These are phyloP conservation scores for Fusarium sp. DNA, from an alignment of 2,329 filamentous ascomycete genomes.

Conservation along the genomic window DNA sequence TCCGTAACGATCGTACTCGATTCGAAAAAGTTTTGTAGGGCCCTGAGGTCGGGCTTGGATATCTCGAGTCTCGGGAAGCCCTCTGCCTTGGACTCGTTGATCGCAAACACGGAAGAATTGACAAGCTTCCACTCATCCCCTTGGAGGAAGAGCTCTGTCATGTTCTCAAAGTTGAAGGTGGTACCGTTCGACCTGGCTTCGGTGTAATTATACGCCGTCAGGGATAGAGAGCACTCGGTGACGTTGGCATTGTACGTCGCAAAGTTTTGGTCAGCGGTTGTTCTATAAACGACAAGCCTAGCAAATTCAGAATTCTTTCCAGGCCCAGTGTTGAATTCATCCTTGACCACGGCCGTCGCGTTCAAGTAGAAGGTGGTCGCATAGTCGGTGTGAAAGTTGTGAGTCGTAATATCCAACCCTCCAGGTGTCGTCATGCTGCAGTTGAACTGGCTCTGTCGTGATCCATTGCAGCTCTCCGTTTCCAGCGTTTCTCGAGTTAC, in stretches of 20 bases:
- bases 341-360: neutral
- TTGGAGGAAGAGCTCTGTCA: neutral
- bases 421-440: slow-evolving; percentile 25
- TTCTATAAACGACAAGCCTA: slow-evolving; percentile 13
- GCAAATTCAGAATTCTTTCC: neutral
- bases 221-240: slow-evolving; percentile 18
- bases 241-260: slow-evolving; percentile 10
- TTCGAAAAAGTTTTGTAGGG: slow-evolving; percentile 13
- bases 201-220: slow-evolving; percentile 14
- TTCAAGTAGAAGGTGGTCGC: slow-evolving; percentile 14
- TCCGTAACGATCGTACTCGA: slow-evolving; percentile 10
- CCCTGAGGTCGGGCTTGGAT: slow-evolving; percentile 1
- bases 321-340: neutral
- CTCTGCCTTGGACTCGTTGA: neutral
- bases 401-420: slow-evolving; percentile 7
- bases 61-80: slow-evolving; percentile 4
- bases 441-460: neutral
- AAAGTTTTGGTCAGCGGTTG: slow-evolving; percentile 16
- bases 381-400: neutral
- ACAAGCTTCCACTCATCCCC: neutral
- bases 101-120: neutral
- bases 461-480: neutral
- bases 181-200: slow-evolving; percentile 15
- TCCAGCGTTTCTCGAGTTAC: slow-evolving; percentile 10
- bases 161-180: slow-evolving; percentile 5